Conservation (phyloP, 2,329 filamentous ascomycete genomes). For the Hawksworthiomyces lignivorus region DNA sequence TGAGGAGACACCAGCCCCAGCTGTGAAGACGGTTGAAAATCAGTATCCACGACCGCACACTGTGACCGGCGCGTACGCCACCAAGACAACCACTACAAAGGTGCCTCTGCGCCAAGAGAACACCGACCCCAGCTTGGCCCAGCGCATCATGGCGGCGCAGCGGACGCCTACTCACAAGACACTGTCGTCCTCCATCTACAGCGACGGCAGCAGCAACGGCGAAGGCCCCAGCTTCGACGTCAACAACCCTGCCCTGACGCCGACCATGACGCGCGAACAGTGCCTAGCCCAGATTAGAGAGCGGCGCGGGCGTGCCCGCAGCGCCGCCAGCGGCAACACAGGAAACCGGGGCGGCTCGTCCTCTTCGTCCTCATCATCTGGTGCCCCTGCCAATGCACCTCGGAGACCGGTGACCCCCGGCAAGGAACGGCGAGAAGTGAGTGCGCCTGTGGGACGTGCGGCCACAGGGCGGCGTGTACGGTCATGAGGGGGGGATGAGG, state of each 20-base stretch:
- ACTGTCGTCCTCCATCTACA: slow-evolving; percentile 1
- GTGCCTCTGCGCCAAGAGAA: slow-evolving; percentile 44
- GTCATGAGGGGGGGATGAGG: not conserved
- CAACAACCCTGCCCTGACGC: slow-evolving; percentile 51
- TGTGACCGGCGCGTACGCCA: slow-evolving; percentile 37
- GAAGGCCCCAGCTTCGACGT: slow-evolving; percentile 40
- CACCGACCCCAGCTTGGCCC: slow-evolving; percentile 33
- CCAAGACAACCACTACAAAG: slow-evolving; percentile 40
- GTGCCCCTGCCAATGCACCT: not conserved
- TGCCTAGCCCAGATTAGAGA: slow-evolving; percentile 69
- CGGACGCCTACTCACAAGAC: slow-evolving; percentile 32
- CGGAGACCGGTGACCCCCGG: slow-evolving; percentile 14
- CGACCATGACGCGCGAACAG: slow-evolving; percentile 64
- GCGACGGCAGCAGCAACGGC: not conserved
- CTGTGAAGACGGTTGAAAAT: not conserved
- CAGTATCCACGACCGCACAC: slow-evolving; percentile 34
- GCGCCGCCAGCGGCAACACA: slow-evolving; percentile 32
- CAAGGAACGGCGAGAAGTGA: slow-evolving; percentile 14
- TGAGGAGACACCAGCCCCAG: not conserved
- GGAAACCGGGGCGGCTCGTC: not conserved
- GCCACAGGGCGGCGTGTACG: slow-evolving; percentile 11
- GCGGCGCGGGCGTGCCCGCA: slow-evolving; percentile 62
- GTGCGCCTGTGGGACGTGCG: slow-evolving; percentile 13
- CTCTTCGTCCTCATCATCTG: not conserved
- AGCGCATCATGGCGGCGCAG: slow-evolving; percentile 30